Conservation (phyloP, 2,329 filamentous ascomycete genomes). For the Penicillium sclerotiorum region DNA sequence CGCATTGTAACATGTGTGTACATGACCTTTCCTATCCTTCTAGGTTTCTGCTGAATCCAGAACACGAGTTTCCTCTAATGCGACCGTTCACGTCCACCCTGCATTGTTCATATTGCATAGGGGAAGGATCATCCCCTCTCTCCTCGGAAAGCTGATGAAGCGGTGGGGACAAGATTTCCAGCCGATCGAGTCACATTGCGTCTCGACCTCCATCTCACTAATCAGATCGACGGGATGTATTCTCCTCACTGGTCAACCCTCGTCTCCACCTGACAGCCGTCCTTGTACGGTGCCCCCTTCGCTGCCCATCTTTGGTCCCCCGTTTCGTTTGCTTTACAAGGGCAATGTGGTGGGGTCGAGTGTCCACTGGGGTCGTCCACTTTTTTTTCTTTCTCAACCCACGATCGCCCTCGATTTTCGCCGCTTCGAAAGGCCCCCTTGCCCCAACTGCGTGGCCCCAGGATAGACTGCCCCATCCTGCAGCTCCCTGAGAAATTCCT, state of each 20-base stretch:
- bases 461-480: no score
- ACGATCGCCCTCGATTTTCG: background rate
- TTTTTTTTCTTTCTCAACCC: constrained; percentile 4
- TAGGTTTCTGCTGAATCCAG: background rate
- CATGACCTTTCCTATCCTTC: background rate
- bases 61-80: background rate
- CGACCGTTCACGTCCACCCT: background rate
- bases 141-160: constrained; percentile 10
- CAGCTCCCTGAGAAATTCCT: no score
- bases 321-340: constrained; percentile 7
- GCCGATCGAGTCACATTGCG: constrained; percentile 16
- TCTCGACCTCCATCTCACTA: constrained; percentile 7
- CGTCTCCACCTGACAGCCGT: constrained; percentile 18
- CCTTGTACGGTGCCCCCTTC: constrained; percentile 4
- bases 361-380: constrained; percentile 9
- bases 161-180: constrained; percentile 17
- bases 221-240: constrained; percentile 13
- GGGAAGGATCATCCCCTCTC: background rate
- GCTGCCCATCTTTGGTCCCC: background rate
- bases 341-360: constrained; percentile 3
- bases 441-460: background rate
- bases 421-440: constrained; percentile 2
- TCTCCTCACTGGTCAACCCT: constrained; percentile 4
- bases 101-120: background rate
- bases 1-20: no score